Evolutionary conservation across 2,329 filamentous ascomycete species (phyloP).

Genomic region (Alternaria arbusti): DNA sequence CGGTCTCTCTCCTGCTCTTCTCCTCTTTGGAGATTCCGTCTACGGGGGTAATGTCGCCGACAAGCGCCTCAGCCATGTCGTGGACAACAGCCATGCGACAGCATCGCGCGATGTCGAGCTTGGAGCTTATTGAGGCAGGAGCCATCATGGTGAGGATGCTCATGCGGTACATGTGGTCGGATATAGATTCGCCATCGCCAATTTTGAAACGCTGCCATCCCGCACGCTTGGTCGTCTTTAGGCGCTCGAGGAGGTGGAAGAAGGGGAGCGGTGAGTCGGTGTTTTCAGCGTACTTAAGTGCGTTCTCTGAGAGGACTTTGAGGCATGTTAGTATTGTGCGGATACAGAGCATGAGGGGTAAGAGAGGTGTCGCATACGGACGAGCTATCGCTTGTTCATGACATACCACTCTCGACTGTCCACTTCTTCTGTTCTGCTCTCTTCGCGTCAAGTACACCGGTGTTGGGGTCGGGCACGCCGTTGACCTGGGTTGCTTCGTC

Average conservation of each 20-base stretch:
- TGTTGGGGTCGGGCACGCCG: constrained; percentile 41
- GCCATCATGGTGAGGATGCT: constrained; percentile 93
- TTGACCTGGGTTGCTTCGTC: constrained; percentile 53
- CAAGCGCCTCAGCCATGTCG: constrained; percentile 95
- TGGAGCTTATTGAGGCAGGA: constrained; percentile 72
- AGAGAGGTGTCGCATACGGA: constrained; percentile 42
- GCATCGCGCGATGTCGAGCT: constrained; percentile 80
- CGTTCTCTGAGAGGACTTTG: constrained; percentile 69
- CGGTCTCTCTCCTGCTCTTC: constrained; percentile 84
- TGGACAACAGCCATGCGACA: constrained; percentile 96
- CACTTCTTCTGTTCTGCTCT: constrained; percentile 36
- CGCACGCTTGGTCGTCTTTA: constrained; percentile 96
- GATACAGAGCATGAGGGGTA: neutral
- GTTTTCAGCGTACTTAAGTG: constrained; percentile 62
- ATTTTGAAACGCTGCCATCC: constrained; percentile 94
- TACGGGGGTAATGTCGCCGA: constrained; percentile 95
- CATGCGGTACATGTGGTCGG: constrained; percentile 99
- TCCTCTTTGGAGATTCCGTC: constrained; percentile 85
- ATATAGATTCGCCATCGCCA: constrained; percentile 79
- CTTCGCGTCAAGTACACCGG: constrained; percentile 44
- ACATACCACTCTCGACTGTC: constrained; percentile 57
- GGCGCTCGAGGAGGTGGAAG: constrained; percentile 90
- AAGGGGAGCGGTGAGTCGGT: constrained; percentile 82
- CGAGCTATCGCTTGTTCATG: constrained; percentile 27
- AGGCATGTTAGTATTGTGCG: neutral